These are phyloP conservation scores for Colletotrichum somersetense DNA, from an alignment of 2,329 filamentous ascomycete genomes.

Conservation along the genomic window DNA sequence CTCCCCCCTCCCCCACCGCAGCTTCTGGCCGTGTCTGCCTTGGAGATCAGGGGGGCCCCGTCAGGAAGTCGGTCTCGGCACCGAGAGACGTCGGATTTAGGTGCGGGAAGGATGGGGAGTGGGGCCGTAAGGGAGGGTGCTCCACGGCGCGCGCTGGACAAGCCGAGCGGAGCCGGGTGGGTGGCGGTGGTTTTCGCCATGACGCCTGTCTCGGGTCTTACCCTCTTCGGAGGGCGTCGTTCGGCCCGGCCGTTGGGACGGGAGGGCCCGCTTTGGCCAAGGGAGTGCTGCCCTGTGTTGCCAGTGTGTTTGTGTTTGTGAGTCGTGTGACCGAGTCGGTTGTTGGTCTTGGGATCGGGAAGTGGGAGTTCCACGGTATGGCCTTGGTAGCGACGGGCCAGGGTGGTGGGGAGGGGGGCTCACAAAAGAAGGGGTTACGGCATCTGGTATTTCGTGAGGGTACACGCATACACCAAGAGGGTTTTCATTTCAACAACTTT, in stretches of 20 bases:
- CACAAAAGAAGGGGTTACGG: slow-evolving; percentile 15
- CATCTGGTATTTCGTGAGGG: slow-evolving; percentile 8
- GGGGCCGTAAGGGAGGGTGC: slow-evolving; percentile 28
- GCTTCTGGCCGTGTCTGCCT: not conserved
- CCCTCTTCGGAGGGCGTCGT: not conserved
- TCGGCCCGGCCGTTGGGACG: not conserved
- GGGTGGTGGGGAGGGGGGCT: not conserved
- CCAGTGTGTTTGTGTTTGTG: not conserved
- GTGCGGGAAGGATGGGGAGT: slow-evolving; percentile 21
- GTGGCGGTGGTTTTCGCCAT: too few relatives aligned
- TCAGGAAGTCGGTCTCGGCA: not conserved
- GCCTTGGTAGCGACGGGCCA: not conserved
- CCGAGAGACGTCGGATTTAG: slow-evolving; percentile 29
- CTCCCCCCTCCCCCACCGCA: too few relatives aligned
- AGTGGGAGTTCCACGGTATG: not conserved
- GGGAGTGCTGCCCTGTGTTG: not conserved
- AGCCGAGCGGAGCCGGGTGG: not conserved
- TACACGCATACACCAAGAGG: slow-evolving; percentile 18
- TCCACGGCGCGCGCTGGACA: slow-evolving; percentile 2
- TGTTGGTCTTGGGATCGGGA: not conserved
- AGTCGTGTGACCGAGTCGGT: not conserved
- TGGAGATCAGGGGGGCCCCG: not conserved
- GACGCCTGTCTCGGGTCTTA: not conserved
- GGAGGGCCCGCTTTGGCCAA: not conserved
- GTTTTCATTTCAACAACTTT: not conserved